Evolutionary conservation across 2,329 filamentous ascomycete species (phyloP), one percentile per base, ranked within the genome.

Genomic region (Phaeomoniella chlamydospora): DNA sequence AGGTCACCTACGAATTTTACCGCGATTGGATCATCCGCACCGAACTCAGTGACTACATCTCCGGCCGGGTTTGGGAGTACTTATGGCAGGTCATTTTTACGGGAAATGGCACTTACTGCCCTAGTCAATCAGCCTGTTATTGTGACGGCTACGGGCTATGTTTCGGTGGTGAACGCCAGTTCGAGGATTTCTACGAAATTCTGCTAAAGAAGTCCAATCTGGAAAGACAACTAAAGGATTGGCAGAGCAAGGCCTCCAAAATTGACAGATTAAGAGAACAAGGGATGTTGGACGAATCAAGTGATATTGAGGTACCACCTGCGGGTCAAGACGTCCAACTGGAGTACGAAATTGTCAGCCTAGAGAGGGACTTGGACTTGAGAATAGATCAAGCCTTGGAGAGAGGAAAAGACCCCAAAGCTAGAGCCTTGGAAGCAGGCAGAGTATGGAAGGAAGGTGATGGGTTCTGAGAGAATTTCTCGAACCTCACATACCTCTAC

Each of bases 91-190:
- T 66, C 39, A 61, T 77, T 11, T 78, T 77, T 48, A 69, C 70
- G 0, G 68, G 65, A 2, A 41, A 62, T 31, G 46, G 52, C 11
- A 52, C 57, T 16, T 46, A 59, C 31, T 69, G 65, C 38, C 60
- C 62, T 3, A 53, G 53, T 18, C 67, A 74, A 53, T 61, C 68
- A 38, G 52, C 67, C 0, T 79, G 75, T 53, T 74, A 74, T 41
- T 79, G 75, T 48, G 73, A 78, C 40, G 72, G 70, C 4, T 79
- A 68, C 34, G 74, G 75, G 1, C 54, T 72, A 6, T 79, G 75
- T 46, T 77, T 77, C 42, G 69, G 65, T 9, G 61, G 59, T 3
- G 57, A 65, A 18, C 43, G 56, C 2, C 55, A 64, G 33, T 49
- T 57, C 9, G 53, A 64, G 36, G 41, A 52, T 13, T 57, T 68